These are phyloP conservation scores for Lizanozyma gosingica DNA, from an alignment of 1,139 yeast genomes.

Conservation along the genomic window DNA sequence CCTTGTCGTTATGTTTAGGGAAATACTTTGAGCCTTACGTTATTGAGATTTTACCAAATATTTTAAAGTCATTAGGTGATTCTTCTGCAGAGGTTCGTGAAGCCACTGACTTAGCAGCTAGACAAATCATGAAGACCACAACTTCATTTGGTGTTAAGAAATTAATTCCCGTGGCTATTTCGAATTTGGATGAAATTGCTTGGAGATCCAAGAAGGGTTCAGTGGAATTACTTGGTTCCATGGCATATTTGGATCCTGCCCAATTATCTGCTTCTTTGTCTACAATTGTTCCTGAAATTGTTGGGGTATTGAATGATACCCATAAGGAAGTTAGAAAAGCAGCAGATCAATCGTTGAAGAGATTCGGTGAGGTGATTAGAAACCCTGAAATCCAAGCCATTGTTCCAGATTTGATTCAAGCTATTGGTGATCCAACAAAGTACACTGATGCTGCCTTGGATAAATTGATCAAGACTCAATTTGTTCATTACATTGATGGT, in stretches of 20 bases:
- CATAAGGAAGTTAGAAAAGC: conserved; percentile 96
- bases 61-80: conserved; percentile 80
- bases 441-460: conserved; percentile 84
- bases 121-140: conserved; percentile 81
- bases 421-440: conserved; percentile 93
- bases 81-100: conserved; percentile 75
- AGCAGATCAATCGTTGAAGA: conserved; percentile 79
- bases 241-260: conserved; percentile 95
- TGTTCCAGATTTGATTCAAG: conserved; percentile 84
- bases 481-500: conserved; percentile 96
- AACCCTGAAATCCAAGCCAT: conserved; percentile 91
- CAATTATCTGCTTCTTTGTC: conserved; percentile 87
- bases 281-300: conserved; percentile 90
- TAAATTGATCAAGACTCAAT: conserved; percentile 79
- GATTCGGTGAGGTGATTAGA: conserved; percentile 94
- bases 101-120: conserved; percentile 83
- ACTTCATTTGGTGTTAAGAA: conserved; percentile 89
- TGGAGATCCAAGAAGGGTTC: conserved; percentile 98
- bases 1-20: conserved; percentile 69
- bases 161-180: conserved; percentile 83
- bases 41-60: conserved; percentile 74
- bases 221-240: conserved; percentile 89
- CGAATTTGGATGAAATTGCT: conserved; percentile 77
- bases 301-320: conserved; percentile 86
- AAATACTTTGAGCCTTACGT: conserved; percentile 88